phyloP scores from a whole-genome alignment of 73 alveolate species.

The Stentor roeselii region DNA sequence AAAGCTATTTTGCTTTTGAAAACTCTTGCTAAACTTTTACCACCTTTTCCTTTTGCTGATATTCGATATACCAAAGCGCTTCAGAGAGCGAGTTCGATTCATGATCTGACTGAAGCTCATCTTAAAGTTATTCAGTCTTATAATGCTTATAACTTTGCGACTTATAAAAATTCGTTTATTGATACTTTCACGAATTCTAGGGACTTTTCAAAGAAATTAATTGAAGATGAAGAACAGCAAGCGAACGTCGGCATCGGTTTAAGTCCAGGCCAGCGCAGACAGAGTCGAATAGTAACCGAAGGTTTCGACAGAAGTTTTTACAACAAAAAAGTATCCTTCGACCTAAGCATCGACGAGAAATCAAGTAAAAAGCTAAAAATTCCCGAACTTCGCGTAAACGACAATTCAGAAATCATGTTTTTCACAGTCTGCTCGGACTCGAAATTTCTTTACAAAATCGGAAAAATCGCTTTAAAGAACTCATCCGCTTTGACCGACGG shows the following conservation, averaged over 20 bases:
- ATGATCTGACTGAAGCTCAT: constrained; percentile 14
- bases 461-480: constrained; percentile 4
- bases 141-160: constrained; percentile 13
- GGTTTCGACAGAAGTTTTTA: not conserved
- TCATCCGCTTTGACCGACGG: not conserved
- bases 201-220: not conserved
- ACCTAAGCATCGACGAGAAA: not conserved
- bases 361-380: not conserved
- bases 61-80: constrained; percentile 7
- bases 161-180: not conserved
- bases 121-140: not conserved
- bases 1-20: constrained; percentile 13
- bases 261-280: not conserved
- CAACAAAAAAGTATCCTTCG: not conserved
- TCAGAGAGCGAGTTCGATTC: not conserved
- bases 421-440: constrained; percentile 11
- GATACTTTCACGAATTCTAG: not conserved
- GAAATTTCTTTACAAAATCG: constrained; percentile 6
- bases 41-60: constrained; percentile 19
- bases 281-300: not conserved
- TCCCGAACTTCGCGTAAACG: not conserved
- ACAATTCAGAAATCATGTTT: not conserved
- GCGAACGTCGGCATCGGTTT: not conserved
- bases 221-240: not conserved
- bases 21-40: not conserved